Evolutionary conservation across 148 eudicot genomes (phyloP), one percentile per base, ranked within the genome.

Genomic region (Arbutus unedo): DNA sequence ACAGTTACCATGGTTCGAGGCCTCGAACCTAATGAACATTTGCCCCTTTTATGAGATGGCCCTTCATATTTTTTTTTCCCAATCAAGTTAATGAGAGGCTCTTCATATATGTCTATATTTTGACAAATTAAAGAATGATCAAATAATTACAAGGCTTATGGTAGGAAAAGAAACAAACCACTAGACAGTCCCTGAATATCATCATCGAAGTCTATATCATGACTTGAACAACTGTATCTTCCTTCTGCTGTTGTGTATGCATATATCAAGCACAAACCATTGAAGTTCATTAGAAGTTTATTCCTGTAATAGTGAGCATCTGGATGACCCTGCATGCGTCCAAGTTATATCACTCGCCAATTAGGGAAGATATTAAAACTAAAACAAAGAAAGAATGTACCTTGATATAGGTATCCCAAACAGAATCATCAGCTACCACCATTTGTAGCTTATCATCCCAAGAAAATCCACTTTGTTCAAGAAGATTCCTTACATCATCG

Each of bases 151-250:
- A 44, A 44, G 43, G 76, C 50, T 55, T 51, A 0, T 10, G 48
- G 18, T 15, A 79, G 81, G 72, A 79, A 78, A 21, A 60, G 19
- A 62, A 60, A 79, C 82, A 66, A 49, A 79, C 82, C 82, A 79
- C 8, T 25, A 49, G 25, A 48, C 8, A 48, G 21, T 79, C 82
- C 82, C 4, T 49, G 82, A 56, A 79, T 80, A n/a, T 80, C 82
- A 67, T 80, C 82, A 25, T 80, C 82, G 31, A 80, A 49, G 18
- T 80, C 82, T 67, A 67, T 50, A 80, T 80, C 82, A 67, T 80
- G 82, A 50, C 82, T 80, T 67, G 82, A 80, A 50, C 75, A 62
- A 50, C 82, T 80, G 60, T 80, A 80, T 67, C 82, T 66, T 50
- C 82, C 82, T 67, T 80, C 82, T 67, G 75, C 82, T 1, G 16